Base-by-base conservation (phyloP, 352 stramenopile species). In the Phytophthora meadii region DNA sequence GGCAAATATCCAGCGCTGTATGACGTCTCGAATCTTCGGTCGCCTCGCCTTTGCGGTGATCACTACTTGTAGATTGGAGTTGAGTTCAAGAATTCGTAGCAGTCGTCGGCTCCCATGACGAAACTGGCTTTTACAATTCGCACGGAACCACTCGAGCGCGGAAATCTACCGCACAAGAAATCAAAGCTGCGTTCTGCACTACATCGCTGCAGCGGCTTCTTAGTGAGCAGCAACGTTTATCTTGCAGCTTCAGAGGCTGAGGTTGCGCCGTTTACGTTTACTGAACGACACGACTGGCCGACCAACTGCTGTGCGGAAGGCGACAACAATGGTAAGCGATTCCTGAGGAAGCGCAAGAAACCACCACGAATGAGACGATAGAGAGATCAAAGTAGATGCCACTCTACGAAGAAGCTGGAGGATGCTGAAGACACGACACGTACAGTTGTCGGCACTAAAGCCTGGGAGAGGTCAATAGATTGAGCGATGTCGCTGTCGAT, bases 231-330 rank as follows among this genome's bases (percentile, higher is more conserved):
- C 17, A 56, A 44, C 17, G 34, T 37, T 27, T 9, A 37, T 25
- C 49, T 24, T 37, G 34, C 10, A 22, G 12, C 14, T 14, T 14
- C 17, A 19, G 7, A 8, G 5, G 30, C 30, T 36, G 28, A 46
- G 10, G 17, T 56, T 56, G 22, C 44, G 24, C n/a, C 49, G 49
- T 46, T 56, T 32, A 37, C 49, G 49, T 56, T 56, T n/a, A 32
- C 49, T 15, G 49, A 56, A 46, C 34, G 19, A 34, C 49, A 7
- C 7, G 3, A 54, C 30, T 30, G 14, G 27, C n/a, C n/a, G 19
- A 10, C 10, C 32, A 14, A 36, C 30, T 36, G 8, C 30, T 34
- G 12, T 46, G 15, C 3, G 24, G 32, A 46, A 56, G 30, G 30
- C 14, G 49, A 25, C 17, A 17, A 12, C 11, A 9, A 14, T 10